These are phyloP conservation scores for Saccharum hybrid DNA, from an alignment of 202 grass and related monocot genomes.

Conservation along the genomic window DNA sequence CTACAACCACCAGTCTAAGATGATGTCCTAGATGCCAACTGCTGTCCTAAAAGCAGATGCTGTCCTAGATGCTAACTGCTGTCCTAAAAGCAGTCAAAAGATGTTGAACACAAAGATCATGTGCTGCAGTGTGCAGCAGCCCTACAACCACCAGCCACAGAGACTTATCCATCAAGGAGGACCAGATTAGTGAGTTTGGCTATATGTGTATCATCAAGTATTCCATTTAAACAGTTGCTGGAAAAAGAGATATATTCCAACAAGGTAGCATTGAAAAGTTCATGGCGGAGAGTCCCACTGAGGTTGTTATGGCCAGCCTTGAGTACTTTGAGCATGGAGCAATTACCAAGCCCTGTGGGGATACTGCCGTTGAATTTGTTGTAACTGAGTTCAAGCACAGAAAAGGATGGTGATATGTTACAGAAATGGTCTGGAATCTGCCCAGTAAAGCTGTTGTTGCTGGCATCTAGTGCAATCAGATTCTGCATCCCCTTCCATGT, in stretches of 20 bases:
- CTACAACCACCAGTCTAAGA: too few species aligned
- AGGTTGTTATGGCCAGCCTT: conserved; percentile 43
- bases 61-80: too few species aligned
- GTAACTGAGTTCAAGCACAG: conserved; percentile 12
- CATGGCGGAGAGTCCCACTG: conserved; percentile 48
- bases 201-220: conserved; percentile 7
- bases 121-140: too few species aligned
- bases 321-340: conserved; percentile 44
- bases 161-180: conserved; percentile 43
- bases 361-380: conserved; percentile 52
- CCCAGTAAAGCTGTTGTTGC: conserved; percentile 54
- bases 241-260: conserved; percentile 43
- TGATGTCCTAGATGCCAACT: too few species aligned
- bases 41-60: too few species aligned
- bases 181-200: conserved; percentile 38
- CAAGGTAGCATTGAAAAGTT: conserved; percentile 46
- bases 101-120: too few species aligned
- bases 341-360: conserved; percentile 38
- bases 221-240: conserved; percentile 40
- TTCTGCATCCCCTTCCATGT: conserved; percentile 4
- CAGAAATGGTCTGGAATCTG: conserved; percentile 6
- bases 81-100: too few species aligned
- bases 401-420: conserved; percentile 26
- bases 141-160: too few species aligned
- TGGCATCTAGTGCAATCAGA: conserved; percentile 35